phyloP scores from a whole-genome alignment of 768 basidiomycete species.

The Plicaturopsis crispa region DNA sequence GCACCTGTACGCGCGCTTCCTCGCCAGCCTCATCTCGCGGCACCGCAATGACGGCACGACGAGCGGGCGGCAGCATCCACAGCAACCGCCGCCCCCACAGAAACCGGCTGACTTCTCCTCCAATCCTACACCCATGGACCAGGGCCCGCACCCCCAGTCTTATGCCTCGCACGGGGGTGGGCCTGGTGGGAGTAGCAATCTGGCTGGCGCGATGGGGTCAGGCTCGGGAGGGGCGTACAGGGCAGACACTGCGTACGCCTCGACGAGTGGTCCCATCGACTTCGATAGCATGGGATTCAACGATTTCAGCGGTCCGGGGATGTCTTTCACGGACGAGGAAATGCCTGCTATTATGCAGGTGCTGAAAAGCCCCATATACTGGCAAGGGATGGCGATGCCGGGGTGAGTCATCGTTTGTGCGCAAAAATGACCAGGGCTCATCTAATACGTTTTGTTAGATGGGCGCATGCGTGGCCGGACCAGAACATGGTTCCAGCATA shows the following conservation, averaged over 20 bases:
- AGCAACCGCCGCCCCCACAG: slow-evolving; percentile 29
- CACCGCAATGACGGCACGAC: slow-evolving; percentile 66
- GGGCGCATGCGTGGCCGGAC: neutral
- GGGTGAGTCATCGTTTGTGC: slow-evolving; percentile 34
- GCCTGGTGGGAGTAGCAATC: slow-evolving; percentile 9
- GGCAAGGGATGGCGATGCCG: slow-evolving; percentile 82
- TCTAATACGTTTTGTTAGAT: neutral
- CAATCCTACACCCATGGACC: slow-evolving; percentile 9
- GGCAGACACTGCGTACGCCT: slow-evolving; percentile 39
- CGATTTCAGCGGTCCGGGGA: slow-evolving; percentile 11
- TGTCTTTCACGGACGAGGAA: slow-evolving; percentile 33
- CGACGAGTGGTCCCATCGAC: slow-evolving; percentile 32
- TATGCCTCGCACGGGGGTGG: neutral
- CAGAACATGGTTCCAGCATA: neutral
- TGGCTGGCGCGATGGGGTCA: slow-evolving; percentile 27
- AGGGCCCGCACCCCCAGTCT: slow-evolving; percentile 4
- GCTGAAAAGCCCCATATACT: slow-evolving; percentile 65
- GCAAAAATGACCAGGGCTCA: neutral
- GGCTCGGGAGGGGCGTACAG: too few relatives aligned
- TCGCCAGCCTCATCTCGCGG: slow-evolving; percentile 60
- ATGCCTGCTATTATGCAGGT: slow-evolving; percentile 68
- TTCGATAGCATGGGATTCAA: slow-evolving; percentile 5
- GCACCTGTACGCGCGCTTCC: slow-evolving; percentile 72
- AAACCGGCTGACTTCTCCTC: slow-evolving; percentile 2
- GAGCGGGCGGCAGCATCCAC: slow-evolving; percentile 44